Percentiles rank a stretch among this genome's conserved stretches.
These are phyloP conservation scores for Clausena lansium DNA, from an alignment of 345 rosid species.

Conservation along the genomic window DNA sequence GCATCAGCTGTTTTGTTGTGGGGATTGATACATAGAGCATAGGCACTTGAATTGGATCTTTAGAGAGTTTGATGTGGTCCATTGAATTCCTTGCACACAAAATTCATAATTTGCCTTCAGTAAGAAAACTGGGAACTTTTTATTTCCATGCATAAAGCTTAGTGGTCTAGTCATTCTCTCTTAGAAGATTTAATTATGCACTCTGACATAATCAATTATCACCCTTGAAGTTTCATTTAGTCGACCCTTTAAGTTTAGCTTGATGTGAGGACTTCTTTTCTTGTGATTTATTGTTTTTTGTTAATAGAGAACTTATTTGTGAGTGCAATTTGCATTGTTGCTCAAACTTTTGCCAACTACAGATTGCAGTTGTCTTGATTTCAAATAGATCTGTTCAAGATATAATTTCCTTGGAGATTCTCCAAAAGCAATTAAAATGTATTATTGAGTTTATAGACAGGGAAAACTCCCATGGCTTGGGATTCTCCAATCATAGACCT, in stretches of 20 bases:
- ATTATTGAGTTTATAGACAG: neutral
- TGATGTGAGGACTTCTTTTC: neutral
- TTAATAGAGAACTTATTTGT: neutral
- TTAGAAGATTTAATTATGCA: neutral
- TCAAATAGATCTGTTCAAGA: neutral
- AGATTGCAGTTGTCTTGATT: neutral
- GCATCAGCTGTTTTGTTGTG: neutral
- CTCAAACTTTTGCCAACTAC: neutral
- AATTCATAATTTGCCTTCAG: neutral
- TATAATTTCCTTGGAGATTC: neutral
- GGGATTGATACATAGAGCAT: too few species aligned
- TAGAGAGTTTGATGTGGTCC: neutral
- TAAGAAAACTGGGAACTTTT: neutral
- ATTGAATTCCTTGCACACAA: neutral
- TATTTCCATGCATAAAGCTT: neutral
- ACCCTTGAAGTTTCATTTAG: neutral
- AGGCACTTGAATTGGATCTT: neutral
- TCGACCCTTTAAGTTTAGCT: neutral
- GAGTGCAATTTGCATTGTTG: neutral
- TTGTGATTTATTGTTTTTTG: neutral
- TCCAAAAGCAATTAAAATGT: neutral
- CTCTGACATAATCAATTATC: neutral
- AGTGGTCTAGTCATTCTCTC: neutral
- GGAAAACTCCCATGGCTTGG: neutral
- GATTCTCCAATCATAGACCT: neutral